Conservation (phyloP, 768 basidiomycete genomes). For the Phallus indusiatus region DNA sequence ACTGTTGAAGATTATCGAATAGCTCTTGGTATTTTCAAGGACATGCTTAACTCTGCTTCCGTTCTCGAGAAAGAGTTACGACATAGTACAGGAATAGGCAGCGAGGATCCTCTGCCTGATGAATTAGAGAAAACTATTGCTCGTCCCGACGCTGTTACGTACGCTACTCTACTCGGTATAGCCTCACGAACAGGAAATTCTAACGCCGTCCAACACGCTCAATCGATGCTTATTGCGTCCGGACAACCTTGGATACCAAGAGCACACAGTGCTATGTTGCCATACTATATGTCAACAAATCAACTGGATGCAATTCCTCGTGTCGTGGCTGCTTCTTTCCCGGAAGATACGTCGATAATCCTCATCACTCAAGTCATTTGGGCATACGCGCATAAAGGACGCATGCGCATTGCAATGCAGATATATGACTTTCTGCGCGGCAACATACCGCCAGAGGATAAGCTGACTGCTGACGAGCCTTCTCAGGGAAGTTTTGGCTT, state of each 20-base stretch:
- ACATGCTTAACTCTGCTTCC: conserved; percentile 33
- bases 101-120: conserved; percentile 24
- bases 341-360: conserved; percentile 40
- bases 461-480: conserved; percentile 27
- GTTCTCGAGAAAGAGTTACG: not conserved
- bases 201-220: conserved; percentile 40
- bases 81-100: conserved; percentile 19
- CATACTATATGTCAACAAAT: conserved; percentile 39
- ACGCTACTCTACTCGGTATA: conserved; percentile 56
- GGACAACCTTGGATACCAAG: conserved; percentile 48
- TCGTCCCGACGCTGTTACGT: conserved; percentile 57
- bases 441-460: conserved; percentile 32
- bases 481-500: conserved; percentile 20
- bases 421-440: conserved; percentile 60
- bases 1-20: conserved; percentile 46
- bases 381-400: conserved; percentile 49
- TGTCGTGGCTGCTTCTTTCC: conserved; percentile 42
- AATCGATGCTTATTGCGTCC: conserved; percentile 42
- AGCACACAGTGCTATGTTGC: conserved; percentile 51
- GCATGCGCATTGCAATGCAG: conserved; percentile 43
- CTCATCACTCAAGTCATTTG: conserved; percentile 64
- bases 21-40: conserved; percentile 50
- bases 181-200: conserved; percentile 44
- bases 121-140: not conserved
- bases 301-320: conserved; percentile 47